Evolutionary conservation across 2,329 filamentous ascomycete species (phyloP).

Genomic region (Aureobasidium leucospermi): DNA sequence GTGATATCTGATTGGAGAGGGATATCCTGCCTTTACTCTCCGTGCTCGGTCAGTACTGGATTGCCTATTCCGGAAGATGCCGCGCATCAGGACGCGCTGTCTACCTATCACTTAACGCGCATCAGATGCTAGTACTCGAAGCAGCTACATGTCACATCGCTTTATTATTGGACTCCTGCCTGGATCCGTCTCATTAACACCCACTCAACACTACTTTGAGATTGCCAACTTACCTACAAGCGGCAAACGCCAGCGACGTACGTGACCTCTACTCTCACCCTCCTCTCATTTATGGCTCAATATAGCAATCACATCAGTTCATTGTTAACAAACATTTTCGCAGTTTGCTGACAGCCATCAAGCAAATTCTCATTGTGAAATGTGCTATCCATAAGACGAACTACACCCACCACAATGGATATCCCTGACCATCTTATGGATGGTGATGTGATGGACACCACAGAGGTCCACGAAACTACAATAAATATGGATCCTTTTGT

Average conservation of each 20-base stretch:
- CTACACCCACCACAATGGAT: neutral
- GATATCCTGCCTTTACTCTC: neutral
- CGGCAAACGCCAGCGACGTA: neutral
- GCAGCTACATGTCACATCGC: neutral
- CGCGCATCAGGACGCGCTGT: neutral
- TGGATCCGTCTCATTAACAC: too few species aligned
- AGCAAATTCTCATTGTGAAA: neutral
- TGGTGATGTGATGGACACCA: constrained; percentile 5
- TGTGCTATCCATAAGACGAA: neutral
- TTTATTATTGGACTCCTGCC: neutral
- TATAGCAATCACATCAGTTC: neutral
- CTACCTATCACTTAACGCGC: neutral
- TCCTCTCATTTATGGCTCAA: neutral
- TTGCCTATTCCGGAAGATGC: neutral
- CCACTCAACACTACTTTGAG: too few species aligned
- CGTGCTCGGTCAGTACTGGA: neutral
- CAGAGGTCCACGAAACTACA: neutral
- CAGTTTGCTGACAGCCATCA: neutral
- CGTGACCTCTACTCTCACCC: neutral
- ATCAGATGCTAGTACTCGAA: neutral
- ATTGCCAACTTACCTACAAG: neutral
- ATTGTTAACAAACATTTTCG: neutral
- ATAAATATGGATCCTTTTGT: neutral
- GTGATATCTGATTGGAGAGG: too few species aligned
- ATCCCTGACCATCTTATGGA: constrained; percentile 2